A percentile compares a stretch with the other conserved stretches of the same genome.
Conservation (phyloP, 805 yeast species). For the Sungouiella blattae region DNA sequence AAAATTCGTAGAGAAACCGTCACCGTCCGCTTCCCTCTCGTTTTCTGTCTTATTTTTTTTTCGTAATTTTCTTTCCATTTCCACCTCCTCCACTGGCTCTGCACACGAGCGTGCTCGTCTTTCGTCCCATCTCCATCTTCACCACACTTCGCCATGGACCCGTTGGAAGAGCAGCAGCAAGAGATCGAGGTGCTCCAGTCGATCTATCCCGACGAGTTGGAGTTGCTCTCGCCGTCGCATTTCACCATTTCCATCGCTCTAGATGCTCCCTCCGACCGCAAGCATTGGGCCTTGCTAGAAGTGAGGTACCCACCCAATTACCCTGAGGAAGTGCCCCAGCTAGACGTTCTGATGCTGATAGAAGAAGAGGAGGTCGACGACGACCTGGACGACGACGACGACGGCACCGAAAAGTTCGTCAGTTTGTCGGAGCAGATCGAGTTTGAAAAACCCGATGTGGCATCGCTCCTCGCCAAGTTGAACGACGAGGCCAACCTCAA, state of each 20-base stretch:
- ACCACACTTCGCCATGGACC: slow-evolving; percentile 51
- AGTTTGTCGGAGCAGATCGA: slow-evolving; percentile 57
- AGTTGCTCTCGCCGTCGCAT: slow-evolving; percentile 40
- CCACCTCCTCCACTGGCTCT: background rate
- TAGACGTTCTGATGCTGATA: slow-evolving; percentile 38
- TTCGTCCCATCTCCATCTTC: background rate
- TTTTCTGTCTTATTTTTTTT: too few species aligned
- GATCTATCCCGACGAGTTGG: slow-evolving; percentile 89
- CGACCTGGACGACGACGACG: slow-evolving; percentile 28
- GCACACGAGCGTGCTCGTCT: background rate
- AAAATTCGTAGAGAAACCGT: too few species aligned
- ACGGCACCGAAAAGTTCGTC: slow-evolving; percentile 36
- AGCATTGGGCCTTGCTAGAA: slow-evolving; percentile 53
- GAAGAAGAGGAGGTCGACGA: slow-evolving; percentile 37
- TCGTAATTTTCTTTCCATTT: too few species aligned
- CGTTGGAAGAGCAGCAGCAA: slow-evolving; percentile 78
- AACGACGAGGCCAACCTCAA: slow-evolving; percentile 68
- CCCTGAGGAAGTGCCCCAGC: slow-evolving; percentile 75
- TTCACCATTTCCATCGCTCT: slow-evolving; percentile 58
- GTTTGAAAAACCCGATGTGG: slow-evolving; percentile 48
- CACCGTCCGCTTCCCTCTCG: too few species aligned
- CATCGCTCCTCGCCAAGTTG: slow-evolving; percentile 35
- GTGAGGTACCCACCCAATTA: slow-evolving; percentile 74
- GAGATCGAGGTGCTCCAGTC: slow-evolving; percentile 87
- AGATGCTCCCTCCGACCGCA: slow-evolving; percentile 63